A percentile compares a stretch with the other conserved stretches of the same genome.
Evolutionary conservation across 1,139 yeast genomes (phyloP).

Genomic region (Magnusiomyces paraingens): DNA sequence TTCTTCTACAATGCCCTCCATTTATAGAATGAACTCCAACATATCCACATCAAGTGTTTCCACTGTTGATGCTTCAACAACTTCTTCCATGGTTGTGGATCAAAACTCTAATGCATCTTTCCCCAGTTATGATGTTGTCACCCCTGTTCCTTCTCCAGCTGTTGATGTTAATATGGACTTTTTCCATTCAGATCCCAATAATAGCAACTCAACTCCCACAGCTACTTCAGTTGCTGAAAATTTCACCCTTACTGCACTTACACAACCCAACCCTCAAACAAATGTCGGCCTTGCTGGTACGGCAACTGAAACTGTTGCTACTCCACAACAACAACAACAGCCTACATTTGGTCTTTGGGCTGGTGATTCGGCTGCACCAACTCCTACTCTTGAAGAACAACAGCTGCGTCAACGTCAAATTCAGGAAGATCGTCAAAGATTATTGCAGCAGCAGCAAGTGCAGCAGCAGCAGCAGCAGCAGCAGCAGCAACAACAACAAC

Average conservation of each 20-base stretch:
- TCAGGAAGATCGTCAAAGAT: neutral
- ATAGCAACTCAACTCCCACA: too few relatives aligned
- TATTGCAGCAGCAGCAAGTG: too few relatives aligned
- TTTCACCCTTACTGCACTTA: too few relatives aligned
- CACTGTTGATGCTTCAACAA: neutral
- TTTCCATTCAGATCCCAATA: neutral
- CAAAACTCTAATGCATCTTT: too few relatives aligned
- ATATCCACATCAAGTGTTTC: neutral
- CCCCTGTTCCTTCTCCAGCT: conserved; percentile 7
- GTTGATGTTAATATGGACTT: conserved; percentile 8
- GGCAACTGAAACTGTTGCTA: too few relatives aligned
- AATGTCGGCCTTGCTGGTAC: too few relatives aligned
- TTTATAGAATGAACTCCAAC: neutral
- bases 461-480: conserved; percentile 9
- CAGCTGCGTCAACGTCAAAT: neutral
- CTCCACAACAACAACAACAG: too few relatives aligned
- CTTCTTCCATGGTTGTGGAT: neutral
- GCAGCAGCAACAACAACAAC: conserved; percentile 3
- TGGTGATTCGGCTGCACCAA: neutral
- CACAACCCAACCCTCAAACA: too few relatives aligned
- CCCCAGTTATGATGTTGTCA: too few relatives aligned
- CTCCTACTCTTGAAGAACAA: conserved; percentile 2
- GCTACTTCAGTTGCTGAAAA: too few relatives aligned
- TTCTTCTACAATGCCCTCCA: neutral
- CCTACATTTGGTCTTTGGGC: neutral